Conservation (phyloP, 345 rosid species). For the Populus pruinosa region DNA sequence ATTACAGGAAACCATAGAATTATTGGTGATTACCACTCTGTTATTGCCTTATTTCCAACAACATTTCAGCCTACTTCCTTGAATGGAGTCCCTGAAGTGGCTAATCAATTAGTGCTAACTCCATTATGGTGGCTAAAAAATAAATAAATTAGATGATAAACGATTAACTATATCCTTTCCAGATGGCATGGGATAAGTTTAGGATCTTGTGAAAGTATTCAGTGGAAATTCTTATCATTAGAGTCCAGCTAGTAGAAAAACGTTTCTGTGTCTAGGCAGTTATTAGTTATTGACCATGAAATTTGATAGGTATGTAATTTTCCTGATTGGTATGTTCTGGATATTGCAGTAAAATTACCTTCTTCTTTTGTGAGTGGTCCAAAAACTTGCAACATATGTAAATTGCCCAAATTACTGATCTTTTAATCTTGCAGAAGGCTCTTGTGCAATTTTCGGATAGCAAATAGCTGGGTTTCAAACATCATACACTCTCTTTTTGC, state of each 20-base stretch:
- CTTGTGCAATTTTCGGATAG: conserved; percentile 13
- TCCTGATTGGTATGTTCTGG: not conserved
- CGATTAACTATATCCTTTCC: not conserved
- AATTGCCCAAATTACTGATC: not conserved
- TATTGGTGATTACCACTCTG: too few relatives aligned
- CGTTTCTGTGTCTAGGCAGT: not conserved
- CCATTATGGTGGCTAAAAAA: not conserved
- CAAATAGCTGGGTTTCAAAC: conserved; percentile 9
- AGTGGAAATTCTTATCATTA: not conserved
- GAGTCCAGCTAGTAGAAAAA: not conserved
- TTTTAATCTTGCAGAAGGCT: conserved; percentile 16
- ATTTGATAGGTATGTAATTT: not conserved
- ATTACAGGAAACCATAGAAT: too few relatives aligned
- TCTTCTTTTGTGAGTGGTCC: not conserved
- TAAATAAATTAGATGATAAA: not conserved
- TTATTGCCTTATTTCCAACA: too few relatives aligned
- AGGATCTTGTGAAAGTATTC: not conserved
- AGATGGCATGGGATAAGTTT: not conserved
- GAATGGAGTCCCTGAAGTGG: not conserved
- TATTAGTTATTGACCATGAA: conserved; percentile 10
- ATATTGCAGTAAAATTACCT: not conserved
- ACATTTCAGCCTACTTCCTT: not conserved
- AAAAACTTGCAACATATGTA: not conserved
- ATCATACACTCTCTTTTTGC: not conserved
- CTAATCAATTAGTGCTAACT: not conserved